Conservation (phyloP, 2,329 filamentous ascomycete species). For the Gaeumannomyces sp. region DNA sequence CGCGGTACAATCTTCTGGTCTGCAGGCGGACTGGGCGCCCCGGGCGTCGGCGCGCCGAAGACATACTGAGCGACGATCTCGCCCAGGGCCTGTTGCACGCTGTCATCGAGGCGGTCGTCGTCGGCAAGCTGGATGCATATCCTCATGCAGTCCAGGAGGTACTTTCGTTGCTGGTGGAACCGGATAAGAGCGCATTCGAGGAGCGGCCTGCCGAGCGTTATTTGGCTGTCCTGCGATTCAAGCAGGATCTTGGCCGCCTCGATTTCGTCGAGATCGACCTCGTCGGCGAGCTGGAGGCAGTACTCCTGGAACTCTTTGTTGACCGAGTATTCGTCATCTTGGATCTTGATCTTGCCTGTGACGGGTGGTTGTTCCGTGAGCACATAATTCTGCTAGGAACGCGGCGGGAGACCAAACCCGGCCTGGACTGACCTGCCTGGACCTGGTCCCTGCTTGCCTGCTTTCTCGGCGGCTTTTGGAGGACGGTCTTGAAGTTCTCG, state of each 20-base stretch:
- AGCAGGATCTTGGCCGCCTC: conserved; percentile 73
- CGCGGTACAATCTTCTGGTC: conserved; percentile 62
- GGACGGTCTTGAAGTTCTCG: conserved; percentile 60
- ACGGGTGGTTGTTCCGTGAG: neutral
- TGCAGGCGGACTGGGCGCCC: conserved; percentile 33
- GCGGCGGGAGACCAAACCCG: neutral
- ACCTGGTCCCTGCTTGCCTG: conserved; percentile 68
- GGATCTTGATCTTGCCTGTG: conserved; percentile 68
- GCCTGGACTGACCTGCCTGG: conserved; percentile 50
- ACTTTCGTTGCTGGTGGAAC: conserved; percentile 81
- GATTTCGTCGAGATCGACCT: conserved; percentile 83
- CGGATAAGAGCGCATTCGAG: conserved; percentile 76
- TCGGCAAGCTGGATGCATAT: conserved; percentile 67
- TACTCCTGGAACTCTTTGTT: conserved; percentile 85
- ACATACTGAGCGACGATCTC: conserved; percentile 51
- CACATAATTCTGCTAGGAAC: neutral
- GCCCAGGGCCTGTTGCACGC: conserved; percentile 43
- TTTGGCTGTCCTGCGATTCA: conserved; percentile 63
- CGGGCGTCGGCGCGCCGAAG: conserved; percentile 40
- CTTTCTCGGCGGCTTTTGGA: conserved; percentile 70
- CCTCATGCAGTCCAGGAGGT: conserved; percentile 75
- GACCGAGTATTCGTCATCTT: conserved; percentile 68
- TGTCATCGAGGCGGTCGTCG: conserved; percentile 47
- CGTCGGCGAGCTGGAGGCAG: conserved; percentile 75
- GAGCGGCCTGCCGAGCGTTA: conserved; percentile 63